Percentiles rank a stretch among this genome's conserved stretches.
These are phyloP conservation scores for Citrus trifoliata DNA, from an alignment of 345 rosid species.

Conservation along the genomic window DNA sequence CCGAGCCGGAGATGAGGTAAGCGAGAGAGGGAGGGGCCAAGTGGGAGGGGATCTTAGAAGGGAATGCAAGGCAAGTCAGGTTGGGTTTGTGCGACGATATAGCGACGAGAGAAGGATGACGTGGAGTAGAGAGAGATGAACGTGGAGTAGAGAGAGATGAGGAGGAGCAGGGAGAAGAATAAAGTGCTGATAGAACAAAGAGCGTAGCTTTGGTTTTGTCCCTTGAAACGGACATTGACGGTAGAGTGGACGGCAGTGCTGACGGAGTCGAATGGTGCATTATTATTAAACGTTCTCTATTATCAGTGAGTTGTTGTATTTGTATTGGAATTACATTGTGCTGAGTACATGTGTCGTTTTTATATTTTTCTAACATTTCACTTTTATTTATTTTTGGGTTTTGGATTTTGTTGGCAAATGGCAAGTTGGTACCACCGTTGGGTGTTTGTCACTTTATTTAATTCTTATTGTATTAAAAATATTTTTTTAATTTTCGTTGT, in stretches of 20 bases:
- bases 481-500: no score
- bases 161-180: slow-evolving; percentile 63
- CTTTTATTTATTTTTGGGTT: not conserved
- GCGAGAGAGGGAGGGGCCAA: slow-evolving; percentile 73
- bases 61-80: slow-evolving; percentile 44
- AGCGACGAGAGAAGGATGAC: slow-evolving; percentile 9
- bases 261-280: slow-evolving; percentile 6
- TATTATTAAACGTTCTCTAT: no score
- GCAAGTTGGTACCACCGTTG: no score
- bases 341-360: not conserved
- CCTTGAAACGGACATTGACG: slow-evolving; percentile 20
- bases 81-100: not conserved
- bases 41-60: slow-evolving; percentile 44
- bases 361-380: not conserved
- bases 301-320: no score
- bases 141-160: slow-evolving; percentile 53
- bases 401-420: no score
- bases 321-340: not conserved
- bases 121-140: no score
- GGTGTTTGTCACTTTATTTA: no score
- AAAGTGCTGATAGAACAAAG: slow-evolving; percentile 50
- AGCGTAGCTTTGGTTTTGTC: slow-evolving; percentile 47
- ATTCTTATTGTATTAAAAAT: no score
- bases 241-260: slow-evolving; percentile 7
- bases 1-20: slow-evolving; percentile 71